Base-by-base conservation (phyloP, 768 basidiomycete genomes). In the Rhodocollybia butyracea region DNA sequence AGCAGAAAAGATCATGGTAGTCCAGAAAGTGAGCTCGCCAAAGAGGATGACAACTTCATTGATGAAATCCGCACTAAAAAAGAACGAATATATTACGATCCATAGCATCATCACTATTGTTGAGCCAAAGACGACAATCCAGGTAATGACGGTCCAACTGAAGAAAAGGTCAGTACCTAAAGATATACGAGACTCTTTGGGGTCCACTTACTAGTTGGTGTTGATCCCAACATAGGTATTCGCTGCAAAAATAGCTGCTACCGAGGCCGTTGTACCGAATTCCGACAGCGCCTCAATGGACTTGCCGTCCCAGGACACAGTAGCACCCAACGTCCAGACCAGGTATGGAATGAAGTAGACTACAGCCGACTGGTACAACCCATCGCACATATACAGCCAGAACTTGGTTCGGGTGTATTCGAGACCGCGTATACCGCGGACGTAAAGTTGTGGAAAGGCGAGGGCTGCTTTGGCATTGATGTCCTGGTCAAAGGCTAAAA, bases 311-410 rank as follows among this genome's bases (percentile, higher is more conserved):
- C 86, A 92, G 10, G 90, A 88, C 1, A 79, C 70, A 3, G 85
- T 76, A 15, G 78, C 69, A 4, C 86, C 88, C 15, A 86, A 66
- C 1, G 79, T 80, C 85, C 89, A 90, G 21, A 79, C 81, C 42
- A 84, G 67, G 67, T 83, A 97, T 0, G 95, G 92, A 63, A 98
- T 77, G 74, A 89, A 95, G 73, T 87, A 94, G 30, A 94, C 82
- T 56, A 92, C 82, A 0, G 75, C 84, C 0, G 94, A 96, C 65
- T 98, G 96, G 70, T 97, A 98, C 31, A 98, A 71, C 26, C 95
- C 95, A 67, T 98, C 96, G 6, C 83, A 67, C 91, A 98, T 97
- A 72, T 94, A 97, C 53, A 87, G 66, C 93, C 94, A 98, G 73
- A 98, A 98, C 73, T 91, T 94, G 50, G 74, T 59, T 10, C 92